Evolutionary conservation across 306 rosid species (phyloP), one percentile per base, ranked within the genome.

Genomic region (Malus orientalis): DNA sequence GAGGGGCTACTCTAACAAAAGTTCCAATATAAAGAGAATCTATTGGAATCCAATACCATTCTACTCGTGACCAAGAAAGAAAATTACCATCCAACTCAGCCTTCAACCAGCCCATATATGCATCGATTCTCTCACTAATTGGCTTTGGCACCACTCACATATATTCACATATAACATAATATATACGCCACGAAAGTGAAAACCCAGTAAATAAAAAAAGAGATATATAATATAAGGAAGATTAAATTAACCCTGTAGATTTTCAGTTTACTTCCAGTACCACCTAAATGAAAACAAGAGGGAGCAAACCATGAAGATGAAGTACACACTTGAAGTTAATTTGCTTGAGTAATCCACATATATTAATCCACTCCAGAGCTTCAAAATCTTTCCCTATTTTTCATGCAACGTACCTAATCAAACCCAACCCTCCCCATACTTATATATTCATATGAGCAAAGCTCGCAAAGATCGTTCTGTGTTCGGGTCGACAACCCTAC

Each of bases 391-490:
- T 42, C 33, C 78, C 60, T 60, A 11, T 68, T 80, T 49, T 70
- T 59, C 79, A 80, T 45, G 65, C 83, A 59, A 66, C 69, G 45
- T 66, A 66, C 70, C 49, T 36, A 33, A 33, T 23, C 30, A 72
- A 36, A 7, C 42, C 42, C 42, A 38, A 5, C 70, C 70, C 12
- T 63, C 25, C 25, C 66, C 10, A 57, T 57, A 49, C 66, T 25
- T 76, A 67, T 81, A 68, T 27, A 54, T 53, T 40, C 47, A 51
- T 29, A 61, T 18, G 29, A 69, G 54, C 53, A 67, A 22, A 44
- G 40, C n/a, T 57, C n/a, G 66, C 68, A 64, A n/a, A 22, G 16
- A 63, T 47, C 11, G 33, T 15, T 27, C 51, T 20, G 53, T 55
- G 76, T 71, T 30, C 42, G 36, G 60, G 53, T 18, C 19, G 51